Conservation (phyloP, 148 eudicot species). For the Talinum fruticosum region DNA sequence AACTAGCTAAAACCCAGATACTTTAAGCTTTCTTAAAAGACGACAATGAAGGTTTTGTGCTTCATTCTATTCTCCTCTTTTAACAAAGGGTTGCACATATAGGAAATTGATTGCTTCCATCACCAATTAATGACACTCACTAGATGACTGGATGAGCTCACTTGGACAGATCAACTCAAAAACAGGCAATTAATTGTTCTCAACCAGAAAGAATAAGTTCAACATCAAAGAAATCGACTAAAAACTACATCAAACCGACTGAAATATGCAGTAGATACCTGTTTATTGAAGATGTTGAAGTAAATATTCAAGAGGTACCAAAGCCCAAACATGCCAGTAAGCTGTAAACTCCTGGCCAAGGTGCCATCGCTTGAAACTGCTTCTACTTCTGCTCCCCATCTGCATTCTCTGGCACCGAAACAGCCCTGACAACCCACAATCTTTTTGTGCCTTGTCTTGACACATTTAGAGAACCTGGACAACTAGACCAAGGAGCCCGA, state of each 20-base stretch:
- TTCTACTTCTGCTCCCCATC: slow-evolving; percentile 17
- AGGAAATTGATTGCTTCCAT: neutral
- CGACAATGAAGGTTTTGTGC: neutral
- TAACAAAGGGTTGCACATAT: neutral
- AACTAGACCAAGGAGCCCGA: neutral
- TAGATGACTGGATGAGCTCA: neutral
- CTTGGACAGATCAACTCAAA: neutral
- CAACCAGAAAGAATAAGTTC: neutral
- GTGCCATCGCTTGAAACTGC: neutral
- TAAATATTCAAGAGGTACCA: slow-evolving; percentile 82
- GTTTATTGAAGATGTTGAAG: slow-evolving; percentile 87
- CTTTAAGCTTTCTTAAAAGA: neutral
- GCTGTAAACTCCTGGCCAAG: slow-evolving; percentile 36
- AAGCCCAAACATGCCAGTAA: slow-evolving; percentile 63
- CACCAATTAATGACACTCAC: neutral
- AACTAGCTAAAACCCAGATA: neutral
- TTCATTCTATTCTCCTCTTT: neutral
- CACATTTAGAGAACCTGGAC: neutral
- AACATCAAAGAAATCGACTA: neutral
- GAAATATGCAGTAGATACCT: slow-evolving; percentile 37
- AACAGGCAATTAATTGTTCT: neutral
- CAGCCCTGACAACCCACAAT: slow-evolving; percentile 18
- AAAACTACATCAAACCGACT: neutral
- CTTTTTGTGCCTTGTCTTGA: neutral
- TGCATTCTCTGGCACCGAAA: slow-evolving; percentile 26